Base-by-base conservation (phyloP, 2,329 filamentous ascomycete species). In the Camptophora hylomeconis region DNA sequence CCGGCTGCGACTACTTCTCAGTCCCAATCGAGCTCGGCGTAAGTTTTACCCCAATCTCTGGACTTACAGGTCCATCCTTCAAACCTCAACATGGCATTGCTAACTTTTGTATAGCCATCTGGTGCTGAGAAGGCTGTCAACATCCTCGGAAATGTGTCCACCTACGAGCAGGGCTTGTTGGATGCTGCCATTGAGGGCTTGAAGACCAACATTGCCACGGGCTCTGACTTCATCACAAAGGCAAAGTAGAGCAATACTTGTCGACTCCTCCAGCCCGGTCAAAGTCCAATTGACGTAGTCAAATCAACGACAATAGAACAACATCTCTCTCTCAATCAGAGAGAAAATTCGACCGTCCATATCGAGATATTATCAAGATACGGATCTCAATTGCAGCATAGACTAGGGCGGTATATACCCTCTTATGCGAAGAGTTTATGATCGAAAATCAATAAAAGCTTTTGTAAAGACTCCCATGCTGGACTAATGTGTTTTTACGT, bases 1-100 rank as follows among this genome's bases (percentile, higher is more conserved):
- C 78, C 38, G 86, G 84, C 45, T 60, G 71, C 40, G 86, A 98
- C 32, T 98, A 81, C 69, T 98, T 98, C 73, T 93, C 89, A 35
- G 83, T 92, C 31, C 87, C 86, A 37, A 73, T 95, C 45, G 82
- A 93, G 64, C 83, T 98, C 45, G 89, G 89, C 52, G 84, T 92
- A 79, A 65, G 81, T 69, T 36, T 30, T 12, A 17, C 25, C 24
- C 9, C n/a, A n/a, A 11, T 5, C 19, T 15, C 22, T 12, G 17
- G 18, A 14, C 20, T 32, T 23, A 30, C 24, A 31, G 24, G 10
- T 29, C 13, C 24, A 9, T 35, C 31, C 20, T 28, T 31, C 12
- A 10, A 14, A 27, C 30, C n/a, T n/a, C n/a, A n/a, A n/a, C n/a
- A n/a, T n/a, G n/a, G 25, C 21, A 28, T 24, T 32, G 28, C 48